Base-by-base conservation (phyloP, 208 protist species). In the Tritrichomonas foetus region DNA sequence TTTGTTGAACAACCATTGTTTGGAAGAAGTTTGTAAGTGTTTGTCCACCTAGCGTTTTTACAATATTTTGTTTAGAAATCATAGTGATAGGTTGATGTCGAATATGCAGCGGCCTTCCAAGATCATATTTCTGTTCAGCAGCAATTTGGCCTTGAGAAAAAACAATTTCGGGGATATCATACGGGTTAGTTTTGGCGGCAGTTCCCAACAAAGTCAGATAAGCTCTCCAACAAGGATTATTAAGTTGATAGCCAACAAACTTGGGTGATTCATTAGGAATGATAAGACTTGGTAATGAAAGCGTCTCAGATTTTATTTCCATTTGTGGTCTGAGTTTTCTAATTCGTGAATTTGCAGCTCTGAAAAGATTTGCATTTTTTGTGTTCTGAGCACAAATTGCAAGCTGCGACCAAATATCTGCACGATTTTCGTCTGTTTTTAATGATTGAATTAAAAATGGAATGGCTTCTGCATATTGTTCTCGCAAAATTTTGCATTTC, bases 321-420 rank as follows among this genome's bases (percentile, higher is more conserved):
- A 89, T 53, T 57, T 89, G 41, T 57, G 78, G 78, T 53, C 78
- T 25, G 30, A 89, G 33, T 36, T 61, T 33, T 16, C 41, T 20
- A 61, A 89, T 47, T 89, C 47, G 44, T 57, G 41, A 44, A 53
- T 89, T 44, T 16, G 78, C 78, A 39, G 78, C 78, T 33, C 78
- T 53, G 39, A 53, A 89, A 39, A 89, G 44, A n/a, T 89, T 47
- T 89, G 47, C 16, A 55, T 89, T 89, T 57, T 89, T 25, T 22
- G 78, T 89, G n/a, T 57, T 50, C 30, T 89, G 39, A 22, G 78
- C 78, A 39, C 78, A 89, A 9, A 89, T 89, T n/a, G 78, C 78
- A 53, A 89, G 47, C 13, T 89, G 41, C 22, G 78, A 22, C 78
- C 78, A 89, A 39, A 89, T n/a, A 36, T 89, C 47, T 33, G 78